These are phyloP conservation scores for Scheffersomyces lignicola DNA, from an alignment of 1,139 yeast species.

Conservation along the genomic window DNA sequence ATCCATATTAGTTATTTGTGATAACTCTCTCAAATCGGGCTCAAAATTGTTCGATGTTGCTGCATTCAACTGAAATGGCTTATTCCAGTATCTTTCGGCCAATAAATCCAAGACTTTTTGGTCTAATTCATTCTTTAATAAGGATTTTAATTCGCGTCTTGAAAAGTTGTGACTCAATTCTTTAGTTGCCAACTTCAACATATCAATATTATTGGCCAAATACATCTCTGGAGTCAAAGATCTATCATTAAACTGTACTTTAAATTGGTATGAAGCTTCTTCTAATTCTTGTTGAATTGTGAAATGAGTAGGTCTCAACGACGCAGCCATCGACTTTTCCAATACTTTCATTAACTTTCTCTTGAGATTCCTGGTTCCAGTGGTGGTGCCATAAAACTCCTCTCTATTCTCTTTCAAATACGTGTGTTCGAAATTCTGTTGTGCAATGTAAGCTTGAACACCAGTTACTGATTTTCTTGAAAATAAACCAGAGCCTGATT, in stretches of 20 bases:
- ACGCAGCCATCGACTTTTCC: constrained; percentile 88
- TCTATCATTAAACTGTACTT: constrained; percentile 95
- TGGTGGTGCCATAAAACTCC: constrained; percentile 63
- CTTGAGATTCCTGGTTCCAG: constrained; percentile 76
- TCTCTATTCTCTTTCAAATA: constrained; percentile 63
- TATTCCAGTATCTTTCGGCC: constrained; percentile 93
- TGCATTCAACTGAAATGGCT: constrained; percentile 39
- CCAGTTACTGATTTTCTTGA: constrained; percentile 38
- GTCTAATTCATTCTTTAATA: constrained; percentile 82
- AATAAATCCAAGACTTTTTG: constrained; percentile 82
- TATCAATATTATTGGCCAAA: constrained; percentile 86
- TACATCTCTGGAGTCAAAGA: constrained; percentile 91
- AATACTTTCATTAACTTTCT: constrained; percentile 81
- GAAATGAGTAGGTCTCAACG: constrained; percentile 83
- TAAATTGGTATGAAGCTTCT: constrained; percentile 88
- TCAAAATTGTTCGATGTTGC: constrained; percentile 24
- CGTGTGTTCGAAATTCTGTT: constrained; percentile 61
- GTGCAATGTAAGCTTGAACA: constrained; percentile 55
- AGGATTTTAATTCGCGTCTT: constrained; percentile 74
- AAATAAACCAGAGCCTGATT: constrained; percentile 24
- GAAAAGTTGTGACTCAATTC: constrained; percentile 84
- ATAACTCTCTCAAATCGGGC: constrained; percentile 56
- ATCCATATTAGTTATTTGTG: constrained; percentile 46
- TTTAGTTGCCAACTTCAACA: constrained; percentile 81
- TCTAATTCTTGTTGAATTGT: constrained; percentile 89